Evolutionary conservation across 2,329 filamentous ascomycete species (phyloP).

Genomic region (Harringtonia lauricola): DNA sequence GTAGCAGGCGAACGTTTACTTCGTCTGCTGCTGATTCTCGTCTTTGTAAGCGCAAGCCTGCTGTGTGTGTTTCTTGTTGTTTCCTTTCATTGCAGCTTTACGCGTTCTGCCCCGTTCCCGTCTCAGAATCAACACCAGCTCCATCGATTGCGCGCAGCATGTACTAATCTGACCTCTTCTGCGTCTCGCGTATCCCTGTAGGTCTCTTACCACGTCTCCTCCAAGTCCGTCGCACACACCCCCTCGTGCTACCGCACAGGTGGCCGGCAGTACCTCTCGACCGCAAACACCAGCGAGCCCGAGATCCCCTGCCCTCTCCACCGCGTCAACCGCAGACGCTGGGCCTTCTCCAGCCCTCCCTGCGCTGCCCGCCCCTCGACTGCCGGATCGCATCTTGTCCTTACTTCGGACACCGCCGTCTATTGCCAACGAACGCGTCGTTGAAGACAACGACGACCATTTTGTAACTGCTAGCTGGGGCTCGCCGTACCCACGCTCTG

Average conservation of each 20-base stretch:
- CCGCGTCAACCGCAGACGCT: constrained; percentile 49
- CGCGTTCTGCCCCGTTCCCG: neutral
- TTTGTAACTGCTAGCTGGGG: constrained; percentile 78
- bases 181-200: neutral
- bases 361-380: constrained; percentile 44
- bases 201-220: constrained; percentile 43
- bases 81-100: neutral
- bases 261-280: constrained; percentile 32
- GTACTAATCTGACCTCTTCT: neutral
- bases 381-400: constrained; percentile 43
- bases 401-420: constrained; percentile 44
- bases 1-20: constrained; percentile 10
- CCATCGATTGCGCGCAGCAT: neutral
- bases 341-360: constrained; percentile 47
- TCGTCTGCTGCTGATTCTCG: constrained; percentile 13
- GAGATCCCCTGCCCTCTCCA: constrained; percentile 48
- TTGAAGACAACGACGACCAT: constrained; percentile 14
- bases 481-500: constrained; percentile 70
- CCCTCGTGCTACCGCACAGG: constrained; percentile 53
- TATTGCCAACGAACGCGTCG: neutral
- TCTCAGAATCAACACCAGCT: neutral
- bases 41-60: constrained; percentile 6
- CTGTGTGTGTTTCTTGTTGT: neutral
- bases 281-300: constrained; percentile 24
- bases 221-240: constrained; percentile 33